Base-by-base conservation (phyloP, 495 filamentous ascomycete species). In the Penicillium soppii region DNA sequence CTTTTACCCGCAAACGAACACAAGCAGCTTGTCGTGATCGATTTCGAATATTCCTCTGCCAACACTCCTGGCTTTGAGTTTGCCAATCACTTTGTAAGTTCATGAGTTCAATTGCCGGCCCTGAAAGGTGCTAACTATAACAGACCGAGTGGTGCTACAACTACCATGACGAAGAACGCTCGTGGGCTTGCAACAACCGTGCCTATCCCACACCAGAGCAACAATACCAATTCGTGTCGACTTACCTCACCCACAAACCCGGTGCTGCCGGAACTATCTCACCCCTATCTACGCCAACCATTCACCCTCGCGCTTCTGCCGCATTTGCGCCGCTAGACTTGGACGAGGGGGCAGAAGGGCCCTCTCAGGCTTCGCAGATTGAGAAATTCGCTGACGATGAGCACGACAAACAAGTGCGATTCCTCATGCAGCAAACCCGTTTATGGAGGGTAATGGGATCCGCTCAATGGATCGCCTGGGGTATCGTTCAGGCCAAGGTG, bases 31-130 rank as follows among this genome's bases (percentile, higher is more conserved):
- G 76, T 96, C 2, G 94, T 99, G 46, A 99, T 99, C 60, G 94
- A 99, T 69, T 99, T 99, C 59, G 94, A 99, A 65, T 99, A 99
- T 63, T 90, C 95, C 1, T 91, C 85, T 9, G 91, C 94, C 42
- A 99, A 97, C 62, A 73, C 84, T 1, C 85, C 84, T 5, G 95
- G 91, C 2, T 78, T 89, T 23, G 94, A 99, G 68, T 96, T 99
- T 66, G 94, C 91, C 43, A 99, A 99, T 67, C 94, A 99, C 67
- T 99, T 97, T 70, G 84, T 90, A 58, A 73, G 80, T 72, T 21
- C 37, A 36, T 1, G 8, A 17, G 7, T 5, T 32, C 7, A 10
- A 10, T 37, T 16, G 33, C 17, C n/a, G 7, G 1, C 8, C 43
- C 17, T 30, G 10, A 20, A 29, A 3, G 2, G 19, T 40, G 23